Evolutionary conservation across 768 basidiomycete species (phyloP).

Genomic region (Termitomyces titanicus): DNA sequence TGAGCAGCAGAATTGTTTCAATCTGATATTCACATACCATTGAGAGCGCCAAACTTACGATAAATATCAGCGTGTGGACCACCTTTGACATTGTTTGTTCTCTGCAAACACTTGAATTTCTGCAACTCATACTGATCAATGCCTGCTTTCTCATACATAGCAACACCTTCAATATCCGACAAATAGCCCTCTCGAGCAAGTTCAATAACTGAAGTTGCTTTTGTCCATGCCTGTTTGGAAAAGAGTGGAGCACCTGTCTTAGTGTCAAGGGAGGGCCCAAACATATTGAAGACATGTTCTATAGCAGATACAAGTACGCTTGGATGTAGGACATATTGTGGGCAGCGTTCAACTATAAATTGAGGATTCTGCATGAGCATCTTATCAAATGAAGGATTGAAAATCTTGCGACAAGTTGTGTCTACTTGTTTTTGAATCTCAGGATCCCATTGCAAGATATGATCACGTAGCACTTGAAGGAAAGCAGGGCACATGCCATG

Average conservation of each 20-base stretch:
- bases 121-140: conserved; percentile 9
- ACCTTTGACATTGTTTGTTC: conserved; percentile 22
- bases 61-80: conserved; percentile 23
- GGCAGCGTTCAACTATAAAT: conserved; percentile 13
- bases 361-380: conserved; percentile 18
- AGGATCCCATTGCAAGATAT: conserved; percentile 22
- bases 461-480: conserved; percentile 18
- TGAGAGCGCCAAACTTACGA: conserved; percentile 17
- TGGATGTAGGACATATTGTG: conserved; percentile 16
- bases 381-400: conserved; percentile 12
- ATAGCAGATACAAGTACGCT: conserved; percentile 18
- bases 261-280: conserved; percentile 16
- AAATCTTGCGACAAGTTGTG: conserved; percentile 5
- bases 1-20: background rate
- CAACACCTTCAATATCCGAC: conserved; percentile 16
- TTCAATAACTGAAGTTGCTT: conserved; percentile 15
- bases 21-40: background rate
- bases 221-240: background rate
- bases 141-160: conserved; percentile 19
- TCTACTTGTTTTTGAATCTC: conserved; percentile 10
- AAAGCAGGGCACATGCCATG: conserved; percentile 19
- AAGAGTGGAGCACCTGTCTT: conserved; percentile 15
- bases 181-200: conserved; percentile 19
- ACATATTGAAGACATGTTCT: conserved; percentile 17
- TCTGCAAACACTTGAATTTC: conserved; percentile 15